These are phyloP conservation scores for Trifolium subterraneum DNA, from an alignment of 306 rosid genomes.

Conservation along the genomic window DNA sequence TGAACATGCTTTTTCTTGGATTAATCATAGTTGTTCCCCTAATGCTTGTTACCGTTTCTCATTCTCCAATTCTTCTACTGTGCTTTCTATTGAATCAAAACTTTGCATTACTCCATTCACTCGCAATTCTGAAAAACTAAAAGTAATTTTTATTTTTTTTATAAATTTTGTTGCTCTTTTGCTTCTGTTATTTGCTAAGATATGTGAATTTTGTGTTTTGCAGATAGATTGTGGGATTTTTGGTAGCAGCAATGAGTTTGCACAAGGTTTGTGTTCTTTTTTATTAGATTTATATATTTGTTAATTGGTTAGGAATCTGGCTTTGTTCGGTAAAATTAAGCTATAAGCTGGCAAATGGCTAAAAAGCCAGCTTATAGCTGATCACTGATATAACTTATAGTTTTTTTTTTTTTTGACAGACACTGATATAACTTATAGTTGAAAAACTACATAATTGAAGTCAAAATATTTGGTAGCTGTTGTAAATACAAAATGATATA, in stretches of 20 bases:
- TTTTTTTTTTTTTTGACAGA: too few relatives aligned
- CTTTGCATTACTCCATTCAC: slow-evolving; percentile 50
- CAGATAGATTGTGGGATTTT: slow-evolving; percentile 56
- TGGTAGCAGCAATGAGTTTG: slow-evolving; percentile 45
- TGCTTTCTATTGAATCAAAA: background rate
- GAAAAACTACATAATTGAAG: too few relatives aligned
- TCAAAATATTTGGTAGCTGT: too few relatives aligned
- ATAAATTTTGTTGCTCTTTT: background rate
- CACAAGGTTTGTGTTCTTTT: slow-evolving; percentile 50
- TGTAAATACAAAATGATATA: too few relatives aligned
- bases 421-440: too few relatives aligned
- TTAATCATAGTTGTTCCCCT: slow-evolving; percentile 91
- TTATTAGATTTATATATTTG: background rate
- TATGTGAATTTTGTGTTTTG: slow-evolving; percentile 37
- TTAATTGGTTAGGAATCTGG: background rate
- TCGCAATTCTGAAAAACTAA: slow-evolving; percentile 29
- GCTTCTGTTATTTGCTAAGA: slow-evolving; percentile 1
- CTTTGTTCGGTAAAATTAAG: too few relatives aligned
- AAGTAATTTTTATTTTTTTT: slow-evolving; percentile 21
- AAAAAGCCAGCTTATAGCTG: too few relatives aligned
- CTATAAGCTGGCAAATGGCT: too few relatives aligned
- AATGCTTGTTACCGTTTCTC: slow-evolving; percentile 63
- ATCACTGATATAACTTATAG: too few relatives aligned
- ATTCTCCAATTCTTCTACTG: slow-evolving; percentile 33
- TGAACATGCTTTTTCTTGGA: slow-evolving; percentile 62